phyloP scores from a whole-genome alignment of 768 basidiomycete species.

The Zangia roseola region DNA sequence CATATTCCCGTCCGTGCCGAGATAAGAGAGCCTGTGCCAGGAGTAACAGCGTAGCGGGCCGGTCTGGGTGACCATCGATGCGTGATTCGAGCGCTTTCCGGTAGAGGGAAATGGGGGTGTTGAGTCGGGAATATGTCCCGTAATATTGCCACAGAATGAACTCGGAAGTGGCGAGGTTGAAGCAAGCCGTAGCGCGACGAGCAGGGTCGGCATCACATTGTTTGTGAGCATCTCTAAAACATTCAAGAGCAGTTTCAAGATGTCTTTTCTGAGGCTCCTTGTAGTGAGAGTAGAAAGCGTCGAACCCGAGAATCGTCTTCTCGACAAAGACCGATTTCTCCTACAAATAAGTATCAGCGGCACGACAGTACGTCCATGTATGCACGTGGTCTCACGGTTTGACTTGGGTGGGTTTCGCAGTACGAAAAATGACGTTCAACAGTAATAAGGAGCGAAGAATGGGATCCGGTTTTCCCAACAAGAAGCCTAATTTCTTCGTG shows the following conservation, averaged over 20 bases:
- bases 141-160: neutral
- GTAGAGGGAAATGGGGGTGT: neutral
- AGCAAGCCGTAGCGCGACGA: conserved; percentile 1
- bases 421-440: too few species aligned
- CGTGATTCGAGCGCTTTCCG: conserved; percentile 15
- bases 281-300: neutral
- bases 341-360: too few species aligned
- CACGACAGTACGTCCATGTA: too few species aligned
- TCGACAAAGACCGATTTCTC: too few species aligned
- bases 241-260: too few species aligned
- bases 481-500: too few species aligned
- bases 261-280: neutral
- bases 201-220: neutral
- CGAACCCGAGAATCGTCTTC: conserved; percentile 1
- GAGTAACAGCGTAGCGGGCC: neutral
- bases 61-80: conserved; percentile 7
- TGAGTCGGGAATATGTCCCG: neutral
- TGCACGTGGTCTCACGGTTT: too few species aligned
- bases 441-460: too few species aligned
- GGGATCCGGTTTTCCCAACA: too few species aligned
- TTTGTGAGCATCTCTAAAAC: neutral
- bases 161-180: conserved; percentile 9
- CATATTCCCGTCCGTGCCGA: neutral
- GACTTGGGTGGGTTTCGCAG: too few species aligned
- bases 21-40: conserved; percentile 2